phyloP scores from a whole-genome alignment of 148 eudicot genomes.

The Rhododendron griersonianum region DNA sequence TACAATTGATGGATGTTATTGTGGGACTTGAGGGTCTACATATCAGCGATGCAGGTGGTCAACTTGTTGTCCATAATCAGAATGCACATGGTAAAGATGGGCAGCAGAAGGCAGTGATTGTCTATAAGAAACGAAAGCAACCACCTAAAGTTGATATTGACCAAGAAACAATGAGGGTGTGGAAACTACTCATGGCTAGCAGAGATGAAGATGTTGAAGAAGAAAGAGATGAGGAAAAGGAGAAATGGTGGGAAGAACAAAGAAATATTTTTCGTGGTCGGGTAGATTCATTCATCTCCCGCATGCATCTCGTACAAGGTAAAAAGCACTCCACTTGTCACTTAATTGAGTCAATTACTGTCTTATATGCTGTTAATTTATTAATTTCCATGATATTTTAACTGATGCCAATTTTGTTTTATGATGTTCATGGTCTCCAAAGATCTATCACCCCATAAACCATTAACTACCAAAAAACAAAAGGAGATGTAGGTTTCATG shows the following conservation, averaged over 20 bases:
- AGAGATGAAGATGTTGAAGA: constrained; percentile 72
- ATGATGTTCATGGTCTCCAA: not conserved
- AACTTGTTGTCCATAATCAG: constrained; percentile 9
- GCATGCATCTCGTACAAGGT: constrained; percentile 99
- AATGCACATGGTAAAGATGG: not conserved
- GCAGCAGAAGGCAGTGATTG: not conserved
- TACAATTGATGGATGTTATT: constrained; percentile 6
- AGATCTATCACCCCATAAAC: not conserved
- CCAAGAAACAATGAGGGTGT: constrained; percentile 82
- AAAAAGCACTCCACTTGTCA: constrained; percentile 1
- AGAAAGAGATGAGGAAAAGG: constrained; percentile 80
- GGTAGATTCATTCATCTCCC: constrained; percentile 84
- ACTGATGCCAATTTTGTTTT: not conserved
- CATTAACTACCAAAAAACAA: not conserved
- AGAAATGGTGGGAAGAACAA: constrained; percentile 93
- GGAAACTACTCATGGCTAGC: constrained; percentile 77
- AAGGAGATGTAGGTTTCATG: not conserved
- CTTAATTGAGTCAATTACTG: not conserved
- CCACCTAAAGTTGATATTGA: constrained; percentile 89
- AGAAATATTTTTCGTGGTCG: constrained; percentile 68
- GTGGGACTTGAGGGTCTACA: constrained; percentile 2
- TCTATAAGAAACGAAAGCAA: constrained; percentile 38
- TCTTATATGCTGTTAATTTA: not conserved
- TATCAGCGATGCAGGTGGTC: constrained; percentile 11
- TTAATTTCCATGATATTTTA: not conserved